Conservation (phyloP, 345 rosid genomes). For the Toxicodendron radicans region DNA sequence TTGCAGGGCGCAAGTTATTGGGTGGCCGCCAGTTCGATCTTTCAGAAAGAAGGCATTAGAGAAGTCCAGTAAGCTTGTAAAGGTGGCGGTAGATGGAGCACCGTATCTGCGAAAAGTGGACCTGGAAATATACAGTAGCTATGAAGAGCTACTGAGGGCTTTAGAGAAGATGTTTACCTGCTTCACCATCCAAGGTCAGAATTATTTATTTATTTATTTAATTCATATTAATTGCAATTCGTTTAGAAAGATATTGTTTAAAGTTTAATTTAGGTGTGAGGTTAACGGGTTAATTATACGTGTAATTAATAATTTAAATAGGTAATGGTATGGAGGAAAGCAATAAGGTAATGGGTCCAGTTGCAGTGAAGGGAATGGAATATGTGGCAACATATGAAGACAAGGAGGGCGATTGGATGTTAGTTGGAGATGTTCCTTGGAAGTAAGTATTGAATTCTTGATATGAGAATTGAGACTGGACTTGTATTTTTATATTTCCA, state of each 20-base stretch:
- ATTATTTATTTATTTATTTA: not conserved
- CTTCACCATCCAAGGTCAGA: constrained; percentile 15
- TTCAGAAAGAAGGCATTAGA: constrained; percentile 20
- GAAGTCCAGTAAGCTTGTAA: constrained; percentile 24
- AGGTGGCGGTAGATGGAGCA: constrained; percentile 34
- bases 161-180: constrained; percentile 29
- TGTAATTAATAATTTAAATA: not conserved
- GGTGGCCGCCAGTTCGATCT: constrained; percentile 34
- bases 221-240: no score
- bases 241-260: not conserved
- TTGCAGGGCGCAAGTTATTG: constrained; percentile 22
- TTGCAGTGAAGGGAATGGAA: constrained; percentile 13
- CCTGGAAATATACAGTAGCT: constrained; percentile 25
- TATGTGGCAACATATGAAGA: constrained; percentile 30
- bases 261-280: no score
- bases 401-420: constrained; percentile 30
- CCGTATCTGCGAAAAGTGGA: constrained; percentile 33
- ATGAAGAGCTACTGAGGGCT: constrained; percentile 18
- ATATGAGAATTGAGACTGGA: not conserved
- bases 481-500: not conserved
- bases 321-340: not conserved
- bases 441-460: constrained; percentile 20
- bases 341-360: constrained; percentile 3
- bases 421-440: constrained; percentile 34
- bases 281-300: no score